phyloP scores from a whole-genome alignment of 768 basidiomycete genomes.

The Xerocomus potaroensis region DNA sequence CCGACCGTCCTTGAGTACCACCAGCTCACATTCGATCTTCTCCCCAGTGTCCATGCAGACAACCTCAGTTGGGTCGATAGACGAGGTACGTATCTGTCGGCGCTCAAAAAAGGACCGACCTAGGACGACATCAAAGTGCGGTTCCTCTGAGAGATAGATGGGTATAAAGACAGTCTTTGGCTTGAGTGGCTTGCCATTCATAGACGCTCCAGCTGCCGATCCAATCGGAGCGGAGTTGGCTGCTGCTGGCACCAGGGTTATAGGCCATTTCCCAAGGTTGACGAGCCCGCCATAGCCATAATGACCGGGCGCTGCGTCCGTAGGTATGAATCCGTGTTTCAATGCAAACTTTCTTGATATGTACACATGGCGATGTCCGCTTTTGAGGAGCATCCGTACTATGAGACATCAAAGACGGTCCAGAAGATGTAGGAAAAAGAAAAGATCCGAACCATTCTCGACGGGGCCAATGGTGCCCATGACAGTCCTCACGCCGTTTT shows the following conservation, averaged over 20 bases:
- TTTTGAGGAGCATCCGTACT: slow-evolving; percentile 93
- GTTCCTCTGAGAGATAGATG: slow-evolving; percentile 91
- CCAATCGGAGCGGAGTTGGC: neutral
- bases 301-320: slow-evolving; percentile 81
- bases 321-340: slow-evolving; percentile 82
- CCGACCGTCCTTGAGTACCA: slow-evolving; percentile 86
- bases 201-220: neutral
- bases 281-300: slow-evolving; percentile 93
- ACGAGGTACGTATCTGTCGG: slow-evolving; percentile 75
- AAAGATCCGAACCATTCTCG: slow-evolving; percentile 56
- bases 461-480: slow-evolving; percentile 90
- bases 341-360: slow-evolving; percentile 92
- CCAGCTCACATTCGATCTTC: slow-evolving; percentile 86
- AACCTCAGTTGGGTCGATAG: slow-evolving; percentile 83
- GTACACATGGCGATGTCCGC: slow-evolving; percentile 91
- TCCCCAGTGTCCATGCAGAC: slow-evolving; percentile 91
- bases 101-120: slow-evolving; percentile 83
- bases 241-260: slow-evolving; percentile 51
- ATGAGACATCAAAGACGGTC: neutral
- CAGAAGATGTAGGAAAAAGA: neutral
- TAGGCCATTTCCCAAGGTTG: slow-evolving; percentile 83
- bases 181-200: slow-evolving; percentile 12
- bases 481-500: slow-evolving; percentile 92
- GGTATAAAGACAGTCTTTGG: slow-evolving; percentile 44
- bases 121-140: slow-evolving; percentile 93